Conservation (phyloP, 1,284 basidiomycete genomes). For the Ganoderma boninense region DNA sequence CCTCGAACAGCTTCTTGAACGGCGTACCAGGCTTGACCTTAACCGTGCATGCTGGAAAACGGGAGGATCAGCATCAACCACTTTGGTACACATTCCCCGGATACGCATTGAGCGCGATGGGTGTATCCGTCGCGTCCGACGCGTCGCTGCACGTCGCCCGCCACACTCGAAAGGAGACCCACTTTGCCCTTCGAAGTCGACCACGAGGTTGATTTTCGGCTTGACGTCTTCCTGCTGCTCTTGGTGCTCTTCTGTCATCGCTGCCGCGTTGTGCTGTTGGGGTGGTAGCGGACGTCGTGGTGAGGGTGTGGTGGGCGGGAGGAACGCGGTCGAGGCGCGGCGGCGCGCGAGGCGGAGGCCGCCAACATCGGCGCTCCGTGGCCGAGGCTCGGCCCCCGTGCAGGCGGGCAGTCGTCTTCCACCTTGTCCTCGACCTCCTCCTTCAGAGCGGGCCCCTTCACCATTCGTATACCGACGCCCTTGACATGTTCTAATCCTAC, state of each 20-base stretch:
- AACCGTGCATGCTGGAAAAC: conserved; percentile 51
- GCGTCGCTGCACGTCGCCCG: conserved; percentile 5
- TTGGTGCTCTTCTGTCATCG: conserved; percentile 42
- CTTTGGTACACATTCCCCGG: background rate
- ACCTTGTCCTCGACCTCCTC: background rate
- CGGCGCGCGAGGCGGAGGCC: background rate
- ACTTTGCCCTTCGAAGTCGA: conserved; percentile 60
- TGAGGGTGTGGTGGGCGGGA: background rate
- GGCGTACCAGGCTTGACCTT: conserved; percentile 70
- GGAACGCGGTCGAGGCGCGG: conserved; percentile 16
- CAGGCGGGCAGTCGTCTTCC: background rate
- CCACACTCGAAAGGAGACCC: conserved; percentile 31
- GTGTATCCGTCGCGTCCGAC: conserved; percentile 16
- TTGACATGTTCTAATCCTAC: background rate
- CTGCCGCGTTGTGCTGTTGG: background rate
- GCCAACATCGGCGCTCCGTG: background rate
- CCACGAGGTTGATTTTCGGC: conserved; percentile 68
- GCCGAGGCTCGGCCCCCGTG: background rate
- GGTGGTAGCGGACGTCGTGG: background rate
- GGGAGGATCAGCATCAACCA: background rate
- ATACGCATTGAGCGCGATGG: background rate
- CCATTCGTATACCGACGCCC: too few species aligned
- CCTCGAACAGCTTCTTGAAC: conserved; percentile 73
- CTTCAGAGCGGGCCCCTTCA: background rate
- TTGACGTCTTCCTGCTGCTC: conserved; percentile 63